Percentiles rank a stretch among this genome's conserved stretches.
These are phyloP conservation scores for Rhizopus delemar DNA, from an alignment of 371 early-diverging fungal genomes.

Conservation along the genomic window DNA sequence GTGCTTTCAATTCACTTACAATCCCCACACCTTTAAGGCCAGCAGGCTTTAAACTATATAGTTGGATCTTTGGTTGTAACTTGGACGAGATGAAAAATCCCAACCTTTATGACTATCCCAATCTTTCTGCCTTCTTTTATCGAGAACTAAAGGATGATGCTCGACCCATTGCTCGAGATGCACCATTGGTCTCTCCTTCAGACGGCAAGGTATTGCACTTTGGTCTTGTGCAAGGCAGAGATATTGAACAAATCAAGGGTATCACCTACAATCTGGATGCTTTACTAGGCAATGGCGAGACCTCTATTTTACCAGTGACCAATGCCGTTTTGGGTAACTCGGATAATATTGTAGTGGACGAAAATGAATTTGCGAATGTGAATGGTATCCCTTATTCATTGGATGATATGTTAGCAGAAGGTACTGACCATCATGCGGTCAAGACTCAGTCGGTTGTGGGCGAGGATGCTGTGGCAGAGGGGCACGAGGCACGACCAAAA, in stretches of 20 bases:
- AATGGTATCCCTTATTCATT: conserved; percentile 91
- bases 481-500: conserved; percentile 25
- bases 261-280: conserved; percentile 86
- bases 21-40: conserved; percentile 79
- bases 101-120: conserved; percentile 76
- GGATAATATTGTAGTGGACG: conserved; percentile 59
- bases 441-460: conserved; percentile 42
- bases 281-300: conserved; percentile 73
- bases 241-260: conserved; percentile 94
- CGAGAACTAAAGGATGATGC: conserved; percentile 79
- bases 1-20: conserved; percentile 79
- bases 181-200: conserved; percentile 79
- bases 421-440: conserved; percentile 22
- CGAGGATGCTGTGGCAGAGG: conserved; percentile 40
- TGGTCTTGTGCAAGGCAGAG: conserved; percentile 75
- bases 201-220: conserved; percentile 91
- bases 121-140: conserved; percentile 90
- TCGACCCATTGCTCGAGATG: conserved; percentile 62
- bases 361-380: conserved; percentile 80
- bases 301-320: conserved; percentile 34
- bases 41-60: conserved; percentile 77
- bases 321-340: conserved; percentile 50
- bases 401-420: conserved; percentile 75
- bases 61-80: conserved; percentile 87
- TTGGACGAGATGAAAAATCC: conserved; percentile 90